Base-by-base conservation (phyloP, 1,284 basidiomycete species). In the Fomitopsis betulina region DNA sequence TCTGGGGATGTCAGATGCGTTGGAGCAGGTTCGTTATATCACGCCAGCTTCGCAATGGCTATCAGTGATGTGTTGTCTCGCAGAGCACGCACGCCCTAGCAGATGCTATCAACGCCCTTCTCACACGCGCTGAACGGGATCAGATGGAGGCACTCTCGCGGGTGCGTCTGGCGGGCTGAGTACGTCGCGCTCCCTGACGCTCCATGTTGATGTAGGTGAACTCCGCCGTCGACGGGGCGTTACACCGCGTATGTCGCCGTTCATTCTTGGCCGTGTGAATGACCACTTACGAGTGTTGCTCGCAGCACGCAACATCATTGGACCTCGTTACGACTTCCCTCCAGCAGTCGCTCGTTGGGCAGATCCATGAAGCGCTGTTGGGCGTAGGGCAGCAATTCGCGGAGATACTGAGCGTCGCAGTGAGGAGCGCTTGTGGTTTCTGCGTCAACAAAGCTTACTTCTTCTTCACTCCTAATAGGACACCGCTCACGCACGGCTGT, bases 401-500 rank as follows among this genome's bases (percentile, higher is more conserved):
- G 30, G 58, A 38, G 19, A 32, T 64, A n/a, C 21, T 52, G n/a
- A 37, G 33, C 19, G 19, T 62, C 25, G 55, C 58, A 30, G 65
- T 68, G 25, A 58, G 59, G 33, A 9, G 33, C 17, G 21, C n/a
- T 12, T n/a, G 54, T 13, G 15, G 13, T 9, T 12, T 7, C 1
- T 38, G 1, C 15, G 2, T 15, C 6, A 21, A 7, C 43, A 32
- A n/a, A 3, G 15, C 3, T 8, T 17, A 32, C 25, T 0, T 17
- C 17, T 19, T 17, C 8, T 23, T 2, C 13, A 59, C 58, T 17
- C 8, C 32, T 2, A 9, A 59, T 57, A 77, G 75, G 63, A 61
- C 55, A 61, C 66, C 37, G 47, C 70, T 23, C 65, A 67, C 33
- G 53, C 54, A 21, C 68, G 65, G 25, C 58, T 76, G 53, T 55